Evolutionary conservation across 202 grass and related monocot species (phyloP).

Genomic region (Zoysia matrella): DNA sequence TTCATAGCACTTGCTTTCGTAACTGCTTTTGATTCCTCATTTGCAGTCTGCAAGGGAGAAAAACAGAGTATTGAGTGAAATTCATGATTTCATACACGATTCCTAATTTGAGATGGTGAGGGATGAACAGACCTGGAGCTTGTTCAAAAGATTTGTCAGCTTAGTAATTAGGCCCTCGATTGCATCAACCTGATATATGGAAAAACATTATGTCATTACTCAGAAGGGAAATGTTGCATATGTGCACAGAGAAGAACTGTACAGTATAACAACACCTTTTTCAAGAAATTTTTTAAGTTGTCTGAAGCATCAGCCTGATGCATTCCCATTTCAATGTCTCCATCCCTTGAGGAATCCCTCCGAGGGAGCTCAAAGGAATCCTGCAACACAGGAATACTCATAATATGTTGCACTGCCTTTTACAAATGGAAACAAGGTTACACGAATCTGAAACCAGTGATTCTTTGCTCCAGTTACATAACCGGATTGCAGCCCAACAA

Average conservation of each 20-base stretch:
- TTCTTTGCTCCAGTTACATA: slow-evolving; percentile 24
- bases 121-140: slow-evolving; percentile 70
- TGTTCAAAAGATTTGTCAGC: slow-evolving; percentile 73
- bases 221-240: slow-evolving; percentile 14
- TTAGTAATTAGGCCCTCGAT: slow-evolving; percentile 81
- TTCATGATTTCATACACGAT: neutral
- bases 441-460: slow-evolving; percentile 18
- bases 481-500: neutral
- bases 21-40: slow-evolving; percentile 90
- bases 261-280: slow-evolving; percentile 61
- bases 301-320: slow-evolving; percentile 73
- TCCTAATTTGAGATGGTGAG: neutral
- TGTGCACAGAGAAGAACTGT: too few relatives aligned
- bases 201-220: slow-evolving; percentile 34
- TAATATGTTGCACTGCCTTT: neutral
- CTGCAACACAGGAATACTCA: slow-evolving; percentile 47
- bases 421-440: neutral
- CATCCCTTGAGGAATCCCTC: slow-evolving; percentile 63
- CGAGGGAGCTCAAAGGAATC: slow-evolving; percentile 90
- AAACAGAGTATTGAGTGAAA: slow-evolving; percentile 30
- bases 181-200: slow-evolving; percentile 69
- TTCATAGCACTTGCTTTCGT: slow-evolving; percentile 95
- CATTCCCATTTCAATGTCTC: slow-evolving; percentile 86
- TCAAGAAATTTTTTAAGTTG: slow-evolving; percentile 88
- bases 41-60: slow-evolving; percentile 61